phyloP scores from a whole-genome alignment of 441 rosid species.

The Gossypium aridum region DNA sequence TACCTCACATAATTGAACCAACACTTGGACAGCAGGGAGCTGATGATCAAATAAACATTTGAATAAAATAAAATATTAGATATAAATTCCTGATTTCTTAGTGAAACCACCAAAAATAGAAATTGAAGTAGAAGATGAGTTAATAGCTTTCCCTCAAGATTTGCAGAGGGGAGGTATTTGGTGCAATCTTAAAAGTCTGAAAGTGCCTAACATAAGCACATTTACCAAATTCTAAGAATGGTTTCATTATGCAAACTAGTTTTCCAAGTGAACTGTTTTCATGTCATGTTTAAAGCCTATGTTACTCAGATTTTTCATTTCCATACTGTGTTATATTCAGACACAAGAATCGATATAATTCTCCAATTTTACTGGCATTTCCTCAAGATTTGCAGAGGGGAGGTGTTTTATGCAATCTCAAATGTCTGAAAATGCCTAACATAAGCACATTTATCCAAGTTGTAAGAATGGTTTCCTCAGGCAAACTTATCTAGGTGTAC shows the following conservation, averaged over 20 bases:
- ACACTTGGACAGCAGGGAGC: slow-evolving; percentile 34
- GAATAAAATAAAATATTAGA: background rate
- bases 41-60: slow-evolving; percentile 10
- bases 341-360: too few species aligned
- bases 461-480: background rate
- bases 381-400: background rate
- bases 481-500: background rate
- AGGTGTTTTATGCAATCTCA: background rate
- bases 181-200: background rate
- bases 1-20: slow-evolving; percentile 33
- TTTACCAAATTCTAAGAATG: background rate
- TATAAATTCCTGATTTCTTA: background rate
- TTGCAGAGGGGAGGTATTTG: background rate
- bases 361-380: background rate
- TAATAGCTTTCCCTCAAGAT: background rate
- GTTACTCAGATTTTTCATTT: background rate
- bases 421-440: background rate
- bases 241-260: background rate
- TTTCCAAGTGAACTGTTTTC: background rate
- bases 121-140: background rate
- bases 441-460: slow-evolving; percentile 4
- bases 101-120: background rate
- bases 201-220: background rate
- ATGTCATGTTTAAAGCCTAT: background rate
- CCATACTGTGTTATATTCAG: background rate